phyloP scores from a whole-genome alignment of 2,329 filamentous ascomycete species.

The Phoma sp. region DNA sequence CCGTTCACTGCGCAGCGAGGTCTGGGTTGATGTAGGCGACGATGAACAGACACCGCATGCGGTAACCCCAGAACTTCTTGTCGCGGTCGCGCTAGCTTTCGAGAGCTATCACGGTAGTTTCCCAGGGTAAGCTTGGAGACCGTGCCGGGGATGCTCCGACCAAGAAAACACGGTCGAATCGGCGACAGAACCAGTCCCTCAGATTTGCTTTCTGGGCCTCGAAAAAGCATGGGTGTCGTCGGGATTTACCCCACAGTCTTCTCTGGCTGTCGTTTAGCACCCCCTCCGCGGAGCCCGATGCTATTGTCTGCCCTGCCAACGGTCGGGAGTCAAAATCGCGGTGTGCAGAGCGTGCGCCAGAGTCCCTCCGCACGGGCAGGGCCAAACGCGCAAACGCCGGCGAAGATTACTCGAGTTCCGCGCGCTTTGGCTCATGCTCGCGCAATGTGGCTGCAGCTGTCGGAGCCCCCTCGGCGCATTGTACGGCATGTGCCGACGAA shows the following conservation, averaged over 20 bases:
- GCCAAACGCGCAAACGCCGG: not conserved
- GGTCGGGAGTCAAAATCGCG: not conserved
- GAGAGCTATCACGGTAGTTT: conserved; percentile 1
- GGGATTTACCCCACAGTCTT: not conserved
- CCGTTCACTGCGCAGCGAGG: not conserved
- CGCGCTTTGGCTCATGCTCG: not conserved
- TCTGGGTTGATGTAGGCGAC: not conserved
- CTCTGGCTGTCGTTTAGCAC: not conserved
- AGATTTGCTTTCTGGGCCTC: too few species aligned
- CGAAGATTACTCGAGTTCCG: conserved; percentile 1
- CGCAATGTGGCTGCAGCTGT: conserved; percentile 2
- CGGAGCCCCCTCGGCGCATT: not conserved
- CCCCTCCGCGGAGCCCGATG: not conserved
- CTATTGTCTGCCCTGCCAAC: not conserved
- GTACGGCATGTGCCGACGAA: not conserved
- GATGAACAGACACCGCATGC: not conserved
- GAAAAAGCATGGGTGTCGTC: not conserved
- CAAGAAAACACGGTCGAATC: too few species aligned
- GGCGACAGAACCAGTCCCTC: too few species aligned
- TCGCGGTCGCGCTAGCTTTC: not conserved
- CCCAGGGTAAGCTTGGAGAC: not conserved
- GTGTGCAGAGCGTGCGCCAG: not conserved
- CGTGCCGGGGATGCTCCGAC: conserved; percentile 1
- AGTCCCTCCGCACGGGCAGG: not conserved
- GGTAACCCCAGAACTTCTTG: not conserved